Percentiles rank a stretch among this genome's conserved stretches.
Conservation (phyloP, 2,329 filamentous ascomycete species). For the Setomelanomma holmii region DNA sequence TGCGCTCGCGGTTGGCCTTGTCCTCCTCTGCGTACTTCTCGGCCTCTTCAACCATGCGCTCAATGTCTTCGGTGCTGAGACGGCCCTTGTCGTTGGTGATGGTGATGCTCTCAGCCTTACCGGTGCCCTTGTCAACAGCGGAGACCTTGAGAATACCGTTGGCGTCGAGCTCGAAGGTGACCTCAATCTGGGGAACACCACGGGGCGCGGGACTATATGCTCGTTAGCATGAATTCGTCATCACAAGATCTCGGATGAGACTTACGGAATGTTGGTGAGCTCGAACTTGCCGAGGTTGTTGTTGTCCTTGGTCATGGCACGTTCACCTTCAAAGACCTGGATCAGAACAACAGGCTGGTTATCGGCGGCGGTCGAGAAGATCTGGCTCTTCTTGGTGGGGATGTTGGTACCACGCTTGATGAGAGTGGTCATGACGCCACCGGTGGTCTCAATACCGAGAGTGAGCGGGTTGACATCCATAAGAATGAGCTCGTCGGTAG, state of each 20-base stretch:
- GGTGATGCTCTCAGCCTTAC: constrained; percentile 96
- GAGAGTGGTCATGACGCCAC: constrained; percentile 96
- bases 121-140: constrained; percentile 96
- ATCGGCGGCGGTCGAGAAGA: constrained; percentile 95
- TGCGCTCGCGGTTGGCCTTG: constrained; percentile 96
- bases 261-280: constrained; percentile 84
- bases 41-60: constrained; percentile 98
- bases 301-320: constrained; percentile 87
- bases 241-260: constrained; percentile 3
- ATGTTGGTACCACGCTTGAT: constrained; percentile 95
- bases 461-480: constrained; percentile 98
- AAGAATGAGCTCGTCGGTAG: constrained; percentile 81
- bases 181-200: constrained; percentile 97
- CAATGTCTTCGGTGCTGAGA: constrained; percentile 94
- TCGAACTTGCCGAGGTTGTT: constrained; percentile 98
- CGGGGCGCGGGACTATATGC: constrained; percentile 74
- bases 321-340: constrained; percentile 94
- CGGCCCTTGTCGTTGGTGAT: constrained; percentile 99
- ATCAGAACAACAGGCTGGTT: constrained; percentile 96
- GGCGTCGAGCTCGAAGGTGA: constrained; percentile 96
- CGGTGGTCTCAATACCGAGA: constrained; percentile 96
- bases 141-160: constrained; percentile 98
- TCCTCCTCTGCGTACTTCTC: constrained; percentile 99
- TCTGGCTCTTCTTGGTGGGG: constrained; percentile 95
- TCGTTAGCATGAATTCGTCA: constrained; percentile 19